A percentile compares a stretch with the other conserved stretches of the same genome.
Conservation (phyloP, 2,329 filamentous ascomycete species). For the Pestalotiopsis sp. region DNA sequence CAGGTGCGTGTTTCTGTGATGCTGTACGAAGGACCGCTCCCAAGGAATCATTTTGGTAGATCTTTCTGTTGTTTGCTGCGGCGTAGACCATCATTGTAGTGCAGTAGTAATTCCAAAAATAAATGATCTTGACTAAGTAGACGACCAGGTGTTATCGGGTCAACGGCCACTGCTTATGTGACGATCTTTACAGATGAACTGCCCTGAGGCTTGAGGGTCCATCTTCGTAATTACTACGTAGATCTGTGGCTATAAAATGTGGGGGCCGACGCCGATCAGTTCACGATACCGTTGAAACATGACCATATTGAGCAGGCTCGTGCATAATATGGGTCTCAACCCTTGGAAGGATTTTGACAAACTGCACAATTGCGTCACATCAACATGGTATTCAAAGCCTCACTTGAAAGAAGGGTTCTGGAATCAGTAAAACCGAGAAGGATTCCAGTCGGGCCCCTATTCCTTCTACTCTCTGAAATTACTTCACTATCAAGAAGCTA, state of each 20-base stretch:
- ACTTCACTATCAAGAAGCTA: not conserved
- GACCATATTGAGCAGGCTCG: not conserved
- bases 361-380: not conserved
- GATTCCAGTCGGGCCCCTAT: not conserved
- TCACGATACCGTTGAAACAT: not conserved
- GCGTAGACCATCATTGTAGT: too few relatives aligned
- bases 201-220: not conserved
- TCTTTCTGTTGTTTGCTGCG: not conserved
- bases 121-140: too few relatives aligned
- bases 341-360: not conserved
- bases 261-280: not conserved
- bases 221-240: not conserved
- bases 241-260: not conserved
- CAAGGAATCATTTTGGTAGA: not conserved
- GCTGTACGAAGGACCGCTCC: too few relatives aligned
- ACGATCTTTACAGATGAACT: not conserved
- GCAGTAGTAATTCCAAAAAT: too few relatives aligned
- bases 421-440: not conserved
- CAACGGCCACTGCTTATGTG: not conserved
- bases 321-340: not conserved
- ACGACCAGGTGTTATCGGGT: too few relatives aligned
- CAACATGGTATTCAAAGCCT: not conserved
- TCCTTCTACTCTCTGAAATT: not conserved
- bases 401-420: not conserved
- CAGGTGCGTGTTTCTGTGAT: not conserved